Base-by-base conservation (phyloP, 2,329 filamentous ascomycete species). In the Alternaria ventricosa region DNA sequence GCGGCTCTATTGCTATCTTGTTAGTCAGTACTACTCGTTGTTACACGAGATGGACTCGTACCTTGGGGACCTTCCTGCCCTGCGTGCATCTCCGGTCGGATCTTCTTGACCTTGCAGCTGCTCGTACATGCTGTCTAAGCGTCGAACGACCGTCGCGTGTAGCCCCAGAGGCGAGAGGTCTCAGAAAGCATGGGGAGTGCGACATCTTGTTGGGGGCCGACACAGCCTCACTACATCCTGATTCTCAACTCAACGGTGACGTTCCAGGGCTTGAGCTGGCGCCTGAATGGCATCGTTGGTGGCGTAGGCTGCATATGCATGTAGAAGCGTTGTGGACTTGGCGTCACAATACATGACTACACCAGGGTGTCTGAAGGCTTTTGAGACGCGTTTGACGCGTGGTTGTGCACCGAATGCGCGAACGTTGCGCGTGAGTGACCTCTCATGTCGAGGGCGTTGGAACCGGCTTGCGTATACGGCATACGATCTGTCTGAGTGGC, bases 31-130 rank as follows among this genome's bases (percentile, higher is more conserved):
- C 12, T 9, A 20, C 3, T 23, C 12, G 12, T 15, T 0, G 6
- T 46, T 6, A 46, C 12, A 20, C 12, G 7, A 20, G n/a, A 12
- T 15, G 13, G 11, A 46, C 44, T 3, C 44, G 20, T 46, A 46
- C 20, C 20, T 23, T 23, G 1, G 1, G 20, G 3, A 2, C 20
- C 4, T 2, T 13, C 2, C 44, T 22, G 1, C 20, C 1, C 20
- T 23, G 20, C 44, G 22, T 23, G 18, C 12, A 46, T 9, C 2
- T 15, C 12, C 44, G 13, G 1, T 46, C 2, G 13, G 6, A 15
- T 23, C 6, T 46, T 23, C 44, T 2, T 46, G 44, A 46, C 12
- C 44, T 6, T 23, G 44, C 20, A 46, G 22, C 18, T 22, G 44
- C 12, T 22, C 15, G 12, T 46, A 10, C 44, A 46, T 23, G 44